Evolutionary conservation across 306 rosid genomes (phyloP).

Genomic region (Pueraria montana): DNA sequence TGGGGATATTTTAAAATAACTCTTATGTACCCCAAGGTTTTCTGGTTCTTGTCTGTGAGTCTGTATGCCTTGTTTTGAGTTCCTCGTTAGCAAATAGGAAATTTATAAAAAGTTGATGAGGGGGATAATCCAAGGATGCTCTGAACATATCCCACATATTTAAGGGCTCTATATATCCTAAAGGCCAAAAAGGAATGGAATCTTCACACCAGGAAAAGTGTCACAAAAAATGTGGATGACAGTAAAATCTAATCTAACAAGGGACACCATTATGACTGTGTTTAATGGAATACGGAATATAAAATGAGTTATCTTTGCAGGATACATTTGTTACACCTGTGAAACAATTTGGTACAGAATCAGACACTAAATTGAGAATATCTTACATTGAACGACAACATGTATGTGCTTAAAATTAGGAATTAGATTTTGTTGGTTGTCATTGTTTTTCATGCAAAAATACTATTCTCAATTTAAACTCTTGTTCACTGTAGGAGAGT

Average conservation of each 20-base stretch:
- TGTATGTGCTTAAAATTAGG: slow-evolving; percentile 55
- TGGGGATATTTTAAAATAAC: background rate
- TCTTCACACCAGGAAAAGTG: too few relatives aligned
- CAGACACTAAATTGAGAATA: slow-evolving; percentile 77
- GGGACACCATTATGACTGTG: slow-evolving; percentile 47
- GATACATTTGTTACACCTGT: slow-evolving; percentile 70
- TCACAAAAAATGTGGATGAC: too few relatives aligned
- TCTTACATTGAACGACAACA: slow-evolving; percentile 78
- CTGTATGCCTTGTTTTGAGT: background rate
- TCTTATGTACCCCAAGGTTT: background rate
- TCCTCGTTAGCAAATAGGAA: too few relatives aligned
- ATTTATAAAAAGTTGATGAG: too few relatives aligned
- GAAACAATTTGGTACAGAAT: slow-evolving; percentile 70
- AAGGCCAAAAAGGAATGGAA: too few relatives aligned
- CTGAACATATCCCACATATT: too few relatives aligned
- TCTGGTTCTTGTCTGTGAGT: background rate
- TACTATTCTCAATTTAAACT: slow-evolving; percentile 36
- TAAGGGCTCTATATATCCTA: too few relatives aligned
- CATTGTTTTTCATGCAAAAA: slow-evolving; percentile 16
- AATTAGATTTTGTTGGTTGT: slow-evolving; percentile 22
- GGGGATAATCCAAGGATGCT: too few relatives aligned
- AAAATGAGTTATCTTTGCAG: slow-evolving; percentile 53
- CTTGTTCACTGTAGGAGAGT: slow-evolving; percentile 67
- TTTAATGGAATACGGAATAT: background rate
- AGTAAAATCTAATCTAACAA: too few relatives aligned